phyloP scores from a whole-genome alignment of 2,329 filamentous ascomycete genomes.

The Dactylellina leptospora region DNA sequence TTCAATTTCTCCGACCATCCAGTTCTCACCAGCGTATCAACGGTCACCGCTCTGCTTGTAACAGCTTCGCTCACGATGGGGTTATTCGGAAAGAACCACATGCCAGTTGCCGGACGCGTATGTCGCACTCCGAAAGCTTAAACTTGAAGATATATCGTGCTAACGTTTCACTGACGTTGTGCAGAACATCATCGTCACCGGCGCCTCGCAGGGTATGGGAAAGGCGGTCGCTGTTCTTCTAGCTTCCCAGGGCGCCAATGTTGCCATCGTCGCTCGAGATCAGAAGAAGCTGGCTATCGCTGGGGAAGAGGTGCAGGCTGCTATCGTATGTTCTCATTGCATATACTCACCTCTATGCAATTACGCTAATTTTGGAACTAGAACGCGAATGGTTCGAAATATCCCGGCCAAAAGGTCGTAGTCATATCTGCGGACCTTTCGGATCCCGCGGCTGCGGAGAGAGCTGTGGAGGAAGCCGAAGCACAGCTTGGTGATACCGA shows the following conservation, averaged over 20 bases:
- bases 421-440: conserved; percentile 85
- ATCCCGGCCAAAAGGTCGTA: conserved; percentile 78
- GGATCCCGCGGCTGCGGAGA: conserved; percentile 69
- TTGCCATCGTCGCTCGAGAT: conserved; percentile 85
- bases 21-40: conserved; percentile 20
- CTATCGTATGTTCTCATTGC: conserved; percentile 47
- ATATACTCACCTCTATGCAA: neutral
- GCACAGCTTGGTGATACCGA: conserved; percentile 69
- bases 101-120: conserved; percentile 86
- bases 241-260: conserved; percentile 81
- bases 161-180: conserved; percentile 44
- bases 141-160: neutral
- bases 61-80: conserved; percentile 67
- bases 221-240: conserved; percentile 77
- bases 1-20: neutral
- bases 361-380: neutral
- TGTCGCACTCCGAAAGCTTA: conserved; percentile 54
- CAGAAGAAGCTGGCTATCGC: conserved; percentile 76
- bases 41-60: conserved; percentile 26
- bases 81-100: conserved; percentile 76
- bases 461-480: conserved; percentile 26
- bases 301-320: conserved; percentile 71
- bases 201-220: conserved; percentile 92
- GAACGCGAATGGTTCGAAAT: conserved; percentile 66
- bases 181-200: conserved; percentile 87